A percentile compares a stretch with the other conserved stretches of the same genome.
Evolutionary conservation across 2,329 filamentous ascomycete genomes (phyloP).

Genomic region (Phialophora chinensis): DNA sequence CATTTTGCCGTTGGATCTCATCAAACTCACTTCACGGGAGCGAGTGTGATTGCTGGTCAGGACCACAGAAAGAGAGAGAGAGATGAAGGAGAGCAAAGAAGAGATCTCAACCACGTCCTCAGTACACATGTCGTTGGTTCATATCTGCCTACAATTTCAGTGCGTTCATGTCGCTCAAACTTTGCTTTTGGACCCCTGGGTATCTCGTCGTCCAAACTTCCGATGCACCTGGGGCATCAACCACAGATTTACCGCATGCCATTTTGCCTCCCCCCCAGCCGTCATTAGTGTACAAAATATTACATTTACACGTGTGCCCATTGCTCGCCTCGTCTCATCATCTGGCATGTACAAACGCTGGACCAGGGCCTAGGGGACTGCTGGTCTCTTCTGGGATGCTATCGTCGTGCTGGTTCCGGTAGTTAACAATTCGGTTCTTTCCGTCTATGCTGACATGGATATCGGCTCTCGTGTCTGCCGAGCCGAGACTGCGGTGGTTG

Average conservation of each 20-base stretch:
- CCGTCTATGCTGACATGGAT: constrained; percentile 22
- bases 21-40: background rate
- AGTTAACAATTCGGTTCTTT: constrained; percentile 20
- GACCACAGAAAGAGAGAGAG: background rate
- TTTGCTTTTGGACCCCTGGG: background rate
- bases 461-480: constrained; percentile 22
- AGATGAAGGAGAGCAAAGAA: background rate
- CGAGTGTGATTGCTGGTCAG: background rate
- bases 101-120: background rate
- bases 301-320: constrained; percentile 8
- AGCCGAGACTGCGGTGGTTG: constrained; percentile 15
- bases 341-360: constrained; percentile 12
- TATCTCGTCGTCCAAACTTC: background rate
- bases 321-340: constrained; percentile 4
- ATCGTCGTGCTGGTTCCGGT: constrained; percentile 16
- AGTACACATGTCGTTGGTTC: background rate
- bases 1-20: background rate
- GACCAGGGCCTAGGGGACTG: background rate
- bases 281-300: constrained; percentile 5
- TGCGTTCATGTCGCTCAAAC: background rate
- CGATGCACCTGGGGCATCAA: background rate
- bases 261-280: background rate
- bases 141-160: background rate
- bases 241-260: background rate
- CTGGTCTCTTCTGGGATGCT: constrained; percentile 8